phyloP scores from a whole-genome alignment of 345 rosid genomes.

The Laguncularia racemosa region DNA sequence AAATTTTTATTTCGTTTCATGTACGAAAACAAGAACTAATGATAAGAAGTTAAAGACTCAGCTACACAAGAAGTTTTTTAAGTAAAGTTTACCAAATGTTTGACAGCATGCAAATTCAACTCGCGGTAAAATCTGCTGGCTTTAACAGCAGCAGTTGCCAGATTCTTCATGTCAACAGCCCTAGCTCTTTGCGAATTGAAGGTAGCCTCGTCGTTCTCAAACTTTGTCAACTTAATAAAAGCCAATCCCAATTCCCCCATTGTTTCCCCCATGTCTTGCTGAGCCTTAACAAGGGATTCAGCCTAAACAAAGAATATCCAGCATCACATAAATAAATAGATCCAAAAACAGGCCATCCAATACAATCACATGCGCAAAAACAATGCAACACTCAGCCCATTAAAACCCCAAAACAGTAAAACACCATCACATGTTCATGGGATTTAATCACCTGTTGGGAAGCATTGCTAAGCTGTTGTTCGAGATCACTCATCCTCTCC shows the following conservation, averaged over 20 bases:
- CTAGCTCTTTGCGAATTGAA: constrained; percentile 66
- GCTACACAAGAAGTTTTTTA: neutral
- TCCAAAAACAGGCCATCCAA: neutral
- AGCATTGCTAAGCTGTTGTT: constrained; percentile 80
- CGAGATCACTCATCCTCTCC: constrained; percentile 74
- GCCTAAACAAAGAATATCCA: constrained; percentile 39
- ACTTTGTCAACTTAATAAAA: constrained; percentile 82
- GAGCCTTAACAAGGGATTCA: constrained; percentile 84
- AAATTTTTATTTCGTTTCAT: no score
- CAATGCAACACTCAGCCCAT: neutral
- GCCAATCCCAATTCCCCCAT: constrained; percentile 89
- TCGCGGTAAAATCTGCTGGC: constrained; percentile 95
- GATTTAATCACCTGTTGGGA: constrained; percentile 64
- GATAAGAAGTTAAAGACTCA: neutral
- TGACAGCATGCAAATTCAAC: constrained; percentile 75
- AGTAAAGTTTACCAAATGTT: constrained; percentile 68
- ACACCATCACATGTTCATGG: neutral
- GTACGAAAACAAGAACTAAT: no score
- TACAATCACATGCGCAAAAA: neutral
- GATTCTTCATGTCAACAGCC: constrained; percentile 77
- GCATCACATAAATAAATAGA: constrained; percentile 3
- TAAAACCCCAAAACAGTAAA: neutral
- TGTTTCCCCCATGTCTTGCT: constrained; percentile 97
- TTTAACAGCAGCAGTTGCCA: constrained; percentile 95
- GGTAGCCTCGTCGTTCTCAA: constrained; percentile 85